phyloP scores from a whole-genome alignment of 2,329 filamentous ascomycete genomes.

The Rhinocladiella similis region DNA sequence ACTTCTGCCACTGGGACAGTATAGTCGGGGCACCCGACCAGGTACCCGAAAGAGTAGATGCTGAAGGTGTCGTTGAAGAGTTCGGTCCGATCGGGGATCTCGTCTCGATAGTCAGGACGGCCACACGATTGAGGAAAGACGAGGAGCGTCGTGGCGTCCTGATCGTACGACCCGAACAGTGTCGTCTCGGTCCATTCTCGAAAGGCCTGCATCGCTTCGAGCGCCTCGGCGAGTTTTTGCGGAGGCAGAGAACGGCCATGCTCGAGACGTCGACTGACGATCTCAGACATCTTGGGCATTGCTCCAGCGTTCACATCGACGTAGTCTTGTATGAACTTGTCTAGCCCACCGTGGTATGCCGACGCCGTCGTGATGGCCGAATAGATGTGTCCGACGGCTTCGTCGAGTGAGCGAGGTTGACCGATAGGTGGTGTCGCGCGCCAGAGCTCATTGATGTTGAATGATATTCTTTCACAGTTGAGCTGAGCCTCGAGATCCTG shows the following conservation, averaged over 20 bases:
- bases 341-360: slow-evolving; percentile 48
- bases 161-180: slow-evolving; percentile 25
- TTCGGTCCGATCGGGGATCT: slow-evolving; percentile 14
- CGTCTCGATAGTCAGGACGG: slow-evolving; percentile 23
- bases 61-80: slow-evolving; percentile 51
- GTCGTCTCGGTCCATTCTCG: slow-evolving; percentile 39
- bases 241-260: slow-evolving; percentile 45
- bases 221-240: slow-evolving; percentile 43
- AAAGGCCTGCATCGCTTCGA: slow-evolving; percentile 53
- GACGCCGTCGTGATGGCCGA: slow-evolving; percentile 37
- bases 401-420: slow-evolving; percentile 17
- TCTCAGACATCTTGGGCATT: slow-evolving; percentile 50
- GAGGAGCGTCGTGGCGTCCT: slow-evolving; percentile 23
- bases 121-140: slow-evolving; percentile 27
- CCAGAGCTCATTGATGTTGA: slow-evolving; percentile 30
- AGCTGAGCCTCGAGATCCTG: slow-evolving; percentile 31
- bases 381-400: slow-evolving; percentile 24
- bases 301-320: slow-evolving; percentile 27
- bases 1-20: slow-evolving; percentile 48
- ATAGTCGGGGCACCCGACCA: slow-evolving; percentile 42
- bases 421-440: slow-evolving; percentile 33
- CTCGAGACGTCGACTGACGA: slow-evolving; percentile 49
- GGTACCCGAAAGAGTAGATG: slow-evolving; percentile 32
- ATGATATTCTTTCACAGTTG: slow-evolving; percentile 28
- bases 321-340: slow-evolving; percentile 39